Base-by-base conservation (phyloP, 2,329 filamentous ascomycete species). In the Ilyonectria mors-panacis region DNA sequence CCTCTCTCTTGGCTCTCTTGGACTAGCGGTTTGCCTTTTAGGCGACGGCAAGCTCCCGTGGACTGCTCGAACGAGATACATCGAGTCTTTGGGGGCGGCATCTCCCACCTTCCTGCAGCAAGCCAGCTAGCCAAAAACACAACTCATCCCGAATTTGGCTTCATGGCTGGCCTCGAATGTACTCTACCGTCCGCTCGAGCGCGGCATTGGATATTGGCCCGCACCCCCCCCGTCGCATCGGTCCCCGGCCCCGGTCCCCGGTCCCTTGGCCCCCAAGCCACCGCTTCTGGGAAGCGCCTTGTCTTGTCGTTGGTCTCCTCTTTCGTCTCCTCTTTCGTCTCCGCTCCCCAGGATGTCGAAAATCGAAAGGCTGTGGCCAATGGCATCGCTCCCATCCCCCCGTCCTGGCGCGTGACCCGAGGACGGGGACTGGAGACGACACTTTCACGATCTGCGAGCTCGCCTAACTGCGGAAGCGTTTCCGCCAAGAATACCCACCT, bases 381-480 rank as follows among this genome's bases (percentile, higher is more conserved):
- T 51, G 26, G 26, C 23, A 44, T 56, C 47, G 65, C 68, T 63
- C 51, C 62, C 60, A 44, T 59, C 44, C 63, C 70, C 70, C 70
- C 64, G 71, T 53, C 70, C 68, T 73, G 70, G 71, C 74, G 74
- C 74, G 68, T 73, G 74, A 75, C 71, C 54, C 68, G 54, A 51
- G 64, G 59, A 7, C 42, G 28, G 54, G 21, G 61, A 50, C 61
- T 63, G 30, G 50, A 54, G 56, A 66, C 70, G 60, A 54, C 57
- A 37, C 30, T 53, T 57, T 54, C 61, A 48, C 53, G 65, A 58
- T 73, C 63, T 57, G 65, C 57, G 53, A 10, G n/a, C 70, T 76
- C 74, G 74, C 74, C 74, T 76, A 76, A 75, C 42, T 67, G 70
- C 74, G 74, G 74, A 76, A 76, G 6, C 0, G 0, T 15, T 72